Evolutionary conservation across 768 basidiomycete species (phyloP), one percentile per base, ranked within the genome.

Genomic region (Dacryopinax spathularia): DNA sequence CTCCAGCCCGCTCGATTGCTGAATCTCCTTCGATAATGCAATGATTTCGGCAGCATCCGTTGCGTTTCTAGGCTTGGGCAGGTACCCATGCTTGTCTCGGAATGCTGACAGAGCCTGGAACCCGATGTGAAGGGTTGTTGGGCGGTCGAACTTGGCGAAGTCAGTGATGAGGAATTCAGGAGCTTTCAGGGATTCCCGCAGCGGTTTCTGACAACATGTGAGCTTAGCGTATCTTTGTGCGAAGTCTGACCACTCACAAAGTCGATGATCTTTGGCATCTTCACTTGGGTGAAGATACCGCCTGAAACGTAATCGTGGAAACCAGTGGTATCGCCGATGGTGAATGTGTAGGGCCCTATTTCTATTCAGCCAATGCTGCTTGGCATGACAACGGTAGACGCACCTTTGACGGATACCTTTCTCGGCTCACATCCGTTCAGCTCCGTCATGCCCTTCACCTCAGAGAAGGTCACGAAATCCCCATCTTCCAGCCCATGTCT

Each of bases 401-500:
- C 64, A 76, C 76, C 96, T 71, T 95, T 98, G 66, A 95, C 91
- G 16, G 87, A 78, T 35, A 99, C 77, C 74, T 94, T 98, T 61
- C 92, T 81, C 18, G 96, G 91, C 71, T 94, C 89, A 71, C 90
- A 91, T 2, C 79, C 88, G 69, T 98, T 97, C 33, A 97, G 75
- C 70, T 90, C 89, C 27, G 81, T 79, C 91, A 96, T 95, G 34
- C 96, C 96, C 74, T 94, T 87, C 27, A 99, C 85, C 76, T 99
- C 96, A 18, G 84, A 82, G 77, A 99, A 98, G 3, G 96, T 94
- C 25, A 98, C 94, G 70, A 86, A 98, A 72, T 98, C 92, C 16
- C 96, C 96, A 72, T 98, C 96, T 73, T 97, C 93, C n/a, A 99
- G 81, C 20, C 96, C 96, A 73, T 98, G 96, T 65, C 96, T 84